A percentile compares a stretch with the other conserved stretches of the same genome.
Conservation (phyloP, 495 filamentous ascomycete species). For the Penicillium canescens region DNA sequence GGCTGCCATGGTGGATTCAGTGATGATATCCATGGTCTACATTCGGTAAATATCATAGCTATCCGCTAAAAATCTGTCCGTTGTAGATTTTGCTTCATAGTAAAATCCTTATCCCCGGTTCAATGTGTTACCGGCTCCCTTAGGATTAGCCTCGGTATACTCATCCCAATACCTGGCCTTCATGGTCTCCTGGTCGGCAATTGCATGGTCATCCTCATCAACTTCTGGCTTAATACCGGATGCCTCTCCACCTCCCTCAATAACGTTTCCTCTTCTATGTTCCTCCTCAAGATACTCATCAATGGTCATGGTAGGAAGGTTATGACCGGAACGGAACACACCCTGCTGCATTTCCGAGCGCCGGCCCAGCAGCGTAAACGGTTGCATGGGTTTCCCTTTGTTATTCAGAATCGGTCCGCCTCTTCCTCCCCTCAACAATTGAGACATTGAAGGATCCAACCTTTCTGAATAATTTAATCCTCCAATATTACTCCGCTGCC, state of each 20-base stretch:
- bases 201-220: slow-evolving; percentile 86
- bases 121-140: slow-evolving; percentile 81
- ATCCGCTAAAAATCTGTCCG: neutral
- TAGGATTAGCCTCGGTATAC: slow-evolving; percentile 85
- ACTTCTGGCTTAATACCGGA: slow-evolving; percentile 67
- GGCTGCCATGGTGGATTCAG: no score
- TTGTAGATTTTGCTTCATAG: neutral
- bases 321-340: slow-evolving; percentile 89
- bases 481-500: slow-evolving; percentile 41
- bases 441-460: slow-evolving; percentile 64
- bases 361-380: slow-evolving; percentile 82
- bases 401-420: slow-evolving; percentile 76
- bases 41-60: neutral
- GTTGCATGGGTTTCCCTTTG: slow-evolving; percentile 83
- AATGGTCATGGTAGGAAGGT: slow-evolving; percentile 94
- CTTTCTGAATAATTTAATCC: slow-evolving; percentile 66
- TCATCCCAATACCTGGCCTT: slow-evolving; percentile 97
- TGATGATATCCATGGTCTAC: no score
- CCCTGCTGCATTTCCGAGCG: slow-evolving; percentile 76
- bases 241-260: slow-evolving; percentile 77
- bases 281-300: slow-evolving; percentile 98
- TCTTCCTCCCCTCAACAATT: slow-evolving; percentile 52
- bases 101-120: slow-evolving; percentile 64
- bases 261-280: slow-evolving; percentile 78
- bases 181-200: slow-evolving; percentile 83